Percentiles rank a stretch among this genome's conserved stretches.
Conservation (phyloP, 352 stramenopile species). For the Phytophthora sansomeana region DNA sequence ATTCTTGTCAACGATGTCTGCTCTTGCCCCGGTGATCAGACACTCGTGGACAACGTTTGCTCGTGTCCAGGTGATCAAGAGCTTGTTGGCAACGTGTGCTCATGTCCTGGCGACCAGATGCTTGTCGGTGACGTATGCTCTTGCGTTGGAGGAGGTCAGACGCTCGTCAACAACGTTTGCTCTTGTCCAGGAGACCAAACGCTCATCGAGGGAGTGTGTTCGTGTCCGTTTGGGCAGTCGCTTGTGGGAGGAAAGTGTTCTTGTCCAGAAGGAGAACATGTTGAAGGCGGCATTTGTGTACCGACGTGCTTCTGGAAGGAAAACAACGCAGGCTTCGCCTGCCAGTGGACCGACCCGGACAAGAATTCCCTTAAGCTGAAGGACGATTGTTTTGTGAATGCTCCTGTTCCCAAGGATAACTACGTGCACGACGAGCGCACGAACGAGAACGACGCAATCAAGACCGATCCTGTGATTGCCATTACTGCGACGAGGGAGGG, state of each 20-base stretch:
- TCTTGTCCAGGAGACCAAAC: background rate
- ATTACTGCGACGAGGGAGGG: slow-evolving; percentile 24
- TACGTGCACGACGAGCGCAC: slow-evolving; percentile 30
- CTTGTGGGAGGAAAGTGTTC: background rate
- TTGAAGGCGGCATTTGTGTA: background rate
- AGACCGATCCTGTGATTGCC: slow-evolving; percentile 9
- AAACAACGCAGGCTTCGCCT: slow-evolving; percentile 9
- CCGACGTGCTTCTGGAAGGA: slow-evolving; percentile 21
- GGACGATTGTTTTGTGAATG: slow-evolving; percentile 10
- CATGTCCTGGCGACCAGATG: slow-evolving; percentile 2
- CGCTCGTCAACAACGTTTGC: background rate
- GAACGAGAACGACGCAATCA: slow-evolving; percentile 15
- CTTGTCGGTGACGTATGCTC: background rate
- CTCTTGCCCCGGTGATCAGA: slow-evolving; percentile 1
- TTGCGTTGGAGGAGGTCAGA: background rate
- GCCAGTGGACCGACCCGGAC: background rate
- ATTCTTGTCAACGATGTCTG: background rate
- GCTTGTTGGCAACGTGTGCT: background rate
- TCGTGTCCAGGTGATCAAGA: background rate
- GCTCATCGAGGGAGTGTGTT: background rate
- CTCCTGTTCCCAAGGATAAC: slow-evolving; percentile 27
- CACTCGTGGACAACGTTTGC: background rate
- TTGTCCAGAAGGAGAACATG: slow-evolving; percentile 6
- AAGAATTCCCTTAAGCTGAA: slow-evolving; percentile 2
- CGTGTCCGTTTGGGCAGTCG: background rate